Conservation (phyloP, 495 filamentous ascomycete species). For the Geoglossum glabrum region DNA sequence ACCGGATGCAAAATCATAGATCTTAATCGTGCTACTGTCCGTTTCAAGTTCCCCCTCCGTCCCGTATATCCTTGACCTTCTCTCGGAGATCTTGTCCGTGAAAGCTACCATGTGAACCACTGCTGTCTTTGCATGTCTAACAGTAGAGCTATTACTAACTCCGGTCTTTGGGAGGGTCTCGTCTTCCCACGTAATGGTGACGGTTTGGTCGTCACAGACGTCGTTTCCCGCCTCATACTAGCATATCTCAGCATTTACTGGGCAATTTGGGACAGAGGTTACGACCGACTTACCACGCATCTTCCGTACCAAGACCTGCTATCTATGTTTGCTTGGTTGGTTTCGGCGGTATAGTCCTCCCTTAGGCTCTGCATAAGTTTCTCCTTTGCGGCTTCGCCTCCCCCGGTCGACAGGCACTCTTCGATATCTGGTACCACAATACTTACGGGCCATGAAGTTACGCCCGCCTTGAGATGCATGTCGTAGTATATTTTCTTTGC, state of each 20-base stretch:
- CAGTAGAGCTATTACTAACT: not conserved
- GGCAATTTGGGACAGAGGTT: not conserved
- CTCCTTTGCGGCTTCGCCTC: conserved; percentile 21
- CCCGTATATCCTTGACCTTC: conserved; percentile 68
- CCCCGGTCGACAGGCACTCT: conserved; percentile 30
- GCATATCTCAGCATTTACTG: not conserved
- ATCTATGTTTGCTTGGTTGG: conserved; percentile 31
- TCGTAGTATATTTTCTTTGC: conserved; percentile 60
- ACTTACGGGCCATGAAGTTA: conserved; percentile 60
- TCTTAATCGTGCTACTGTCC: conserved; percentile 42
- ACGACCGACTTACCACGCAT: conserved; percentile 37
- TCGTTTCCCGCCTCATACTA: conserved; percentile 71
- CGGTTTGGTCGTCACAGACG: conserved; percentile 78
- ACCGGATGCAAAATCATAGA: conserved; percentile 42
- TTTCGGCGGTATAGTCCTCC: conserved; percentile 45
- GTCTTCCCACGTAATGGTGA: conserved; percentile 54
- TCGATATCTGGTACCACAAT: conserved; percentile 87
- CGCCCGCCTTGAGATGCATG: conserved; percentile 34
- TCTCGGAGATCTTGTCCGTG: conserved; percentile 67
- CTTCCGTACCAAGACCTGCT: conserved; percentile 67
- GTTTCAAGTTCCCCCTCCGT: conserved; percentile 70
- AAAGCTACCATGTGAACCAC: conserved; percentile 86
- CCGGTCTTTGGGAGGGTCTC: conserved; percentile 4
- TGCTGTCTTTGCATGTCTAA: conserved; percentile 57
- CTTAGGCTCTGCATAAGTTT: conserved; percentile 31